A percentile compares a stretch with the other conserved stretches of the same genome.
Conservation (phyloP, 2,329 filamentous ascomycete species). For the Fusarium pininemorale region DNA sequence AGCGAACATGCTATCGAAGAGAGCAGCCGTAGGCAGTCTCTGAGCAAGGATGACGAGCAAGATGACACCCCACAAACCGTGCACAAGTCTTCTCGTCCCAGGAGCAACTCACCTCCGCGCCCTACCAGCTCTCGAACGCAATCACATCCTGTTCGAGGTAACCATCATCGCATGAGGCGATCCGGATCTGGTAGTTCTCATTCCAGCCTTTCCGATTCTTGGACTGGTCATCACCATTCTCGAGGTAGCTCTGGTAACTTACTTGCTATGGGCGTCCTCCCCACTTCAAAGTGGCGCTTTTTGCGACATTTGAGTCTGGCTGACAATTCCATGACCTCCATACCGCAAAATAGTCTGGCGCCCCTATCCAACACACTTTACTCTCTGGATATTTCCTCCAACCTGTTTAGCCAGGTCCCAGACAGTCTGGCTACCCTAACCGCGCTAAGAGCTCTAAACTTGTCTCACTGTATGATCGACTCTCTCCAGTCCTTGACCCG, state of each 20-base stretch:
- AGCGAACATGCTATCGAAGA: constrained; percentile 61
- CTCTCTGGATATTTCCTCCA: constrained; percentile 91
- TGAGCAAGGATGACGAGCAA: constrained; percentile 56
- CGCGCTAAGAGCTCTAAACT: constrained; percentile 88
- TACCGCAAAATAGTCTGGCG: constrained; percentile 77
- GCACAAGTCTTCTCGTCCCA: constrained; percentile 60
- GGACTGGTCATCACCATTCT: constrained; percentile 64
- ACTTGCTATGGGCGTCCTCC: constrained; percentile 74
- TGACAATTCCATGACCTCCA: constrained; percentile 87
- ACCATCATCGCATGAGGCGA: constrained; percentile 78
- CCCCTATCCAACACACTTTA: constrained; percentile 89
- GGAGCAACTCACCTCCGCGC: constrained; percentile 84
- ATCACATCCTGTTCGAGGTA: constrained; percentile 72
- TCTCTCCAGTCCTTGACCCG: constrained; percentile 87
- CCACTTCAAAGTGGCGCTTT: constrained; percentile 93
- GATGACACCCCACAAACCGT: constrained; percentile 57
- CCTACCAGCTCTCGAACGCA: constrained; percentile 79
- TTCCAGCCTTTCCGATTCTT: constrained; percentile 75
- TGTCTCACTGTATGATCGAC: constrained; percentile 98
- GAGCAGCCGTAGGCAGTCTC: constrained; percentile 51
- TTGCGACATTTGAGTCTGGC: constrained; percentile 89
- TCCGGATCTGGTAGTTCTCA: constrained; percentile 94
- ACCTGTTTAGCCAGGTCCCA: constrained; percentile 93
- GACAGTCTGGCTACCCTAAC: constrained; percentile 88
- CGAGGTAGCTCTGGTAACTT: constrained; percentile 83